phyloP scores from a whole-genome alignment of 164 flowering plant genomes.

The Tinospora cordifolia region DNA sequence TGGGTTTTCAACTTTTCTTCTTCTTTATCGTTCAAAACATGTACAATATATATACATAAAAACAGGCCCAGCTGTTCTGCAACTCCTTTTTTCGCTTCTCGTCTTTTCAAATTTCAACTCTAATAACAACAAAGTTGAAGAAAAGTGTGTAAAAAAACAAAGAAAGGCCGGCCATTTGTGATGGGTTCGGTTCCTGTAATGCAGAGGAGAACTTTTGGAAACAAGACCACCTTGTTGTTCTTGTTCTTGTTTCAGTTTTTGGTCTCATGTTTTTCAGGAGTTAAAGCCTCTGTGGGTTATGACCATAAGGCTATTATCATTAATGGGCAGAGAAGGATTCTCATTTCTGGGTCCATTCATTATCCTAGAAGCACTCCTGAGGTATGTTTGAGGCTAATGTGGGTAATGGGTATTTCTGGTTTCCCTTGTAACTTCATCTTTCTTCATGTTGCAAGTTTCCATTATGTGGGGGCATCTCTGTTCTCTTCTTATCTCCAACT shows the following conservation, averaged over 20 bases:
- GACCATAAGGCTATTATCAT: slow-evolving; percentile 55
- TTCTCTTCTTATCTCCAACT: slow-evolving; percentile 4
- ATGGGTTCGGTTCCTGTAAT: neutral
- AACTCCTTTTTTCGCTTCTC: neutral
- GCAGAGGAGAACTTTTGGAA: neutral
- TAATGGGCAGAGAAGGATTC: slow-evolving; percentile 74
- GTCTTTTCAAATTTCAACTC: too few relatives aligned
- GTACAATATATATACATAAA: neutral
- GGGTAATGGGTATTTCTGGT: slow-evolving; percentile 16
- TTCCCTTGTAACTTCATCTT: neutral
- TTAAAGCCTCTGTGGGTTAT: slow-evolving; percentile 55
- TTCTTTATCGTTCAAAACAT: neutral
- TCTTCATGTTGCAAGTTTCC: neutral
- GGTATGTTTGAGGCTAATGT: slow-evolving; percentile 38
- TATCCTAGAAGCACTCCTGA: slow-evolving; percentile 88
- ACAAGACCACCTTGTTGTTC: neutral
- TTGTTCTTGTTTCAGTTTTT: slow-evolving; percentile 15
- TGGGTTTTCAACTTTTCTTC: neutral
- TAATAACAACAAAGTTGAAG: neutral
- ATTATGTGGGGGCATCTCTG: slow-evolving; percentile 1
- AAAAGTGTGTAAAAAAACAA: neutral
- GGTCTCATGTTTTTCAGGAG: slow-evolving; percentile 23
- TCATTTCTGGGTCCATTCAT: slow-evolving; percentile 86
- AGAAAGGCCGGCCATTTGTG: slow-evolving; percentile 5
- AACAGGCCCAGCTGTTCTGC: slow-evolving; percentile 8